phyloP scores from a whole-genome alignment of 176 grass and related monocot species.

The Luzula sylvatica region DNA sequence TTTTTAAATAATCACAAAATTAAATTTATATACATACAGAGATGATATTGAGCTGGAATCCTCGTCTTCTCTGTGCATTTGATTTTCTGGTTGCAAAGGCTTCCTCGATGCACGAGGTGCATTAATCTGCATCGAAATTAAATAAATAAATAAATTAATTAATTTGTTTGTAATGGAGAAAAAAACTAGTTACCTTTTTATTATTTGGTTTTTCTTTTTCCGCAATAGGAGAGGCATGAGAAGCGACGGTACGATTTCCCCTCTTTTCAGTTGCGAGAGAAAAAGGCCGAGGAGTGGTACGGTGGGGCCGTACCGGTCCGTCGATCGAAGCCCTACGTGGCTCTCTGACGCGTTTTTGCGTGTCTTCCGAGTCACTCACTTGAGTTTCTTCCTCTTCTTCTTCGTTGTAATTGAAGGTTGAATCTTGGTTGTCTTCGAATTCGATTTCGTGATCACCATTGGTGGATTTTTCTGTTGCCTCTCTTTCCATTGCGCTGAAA shows the following conservation, averaged over 20 bases:
- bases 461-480: slow-evolving; percentile 40
- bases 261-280: slow-evolving; percentile 45
- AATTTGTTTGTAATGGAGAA: no score
- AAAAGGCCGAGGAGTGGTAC: slow-evolving; percentile 47
- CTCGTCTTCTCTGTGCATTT: slow-evolving; percentile 24
- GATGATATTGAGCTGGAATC: slow-evolving; percentile 32
- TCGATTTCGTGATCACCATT: slow-evolving; percentile 37
- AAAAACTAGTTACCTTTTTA: slow-evolving; percentile 5
- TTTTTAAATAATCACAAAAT: background rate
- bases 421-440: slow-evolving; percentile 20
- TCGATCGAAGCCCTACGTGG: slow-evolving; percentile 33
- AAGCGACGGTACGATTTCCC: slow-evolving; percentile 30
- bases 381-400: slow-evolving; percentile 30
- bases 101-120: slow-evolving; percentile 20
- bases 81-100: slow-evolving; percentile 33
- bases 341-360: slow-evolving; percentile 24
- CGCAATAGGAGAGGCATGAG: slow-evolving; percentile 25
- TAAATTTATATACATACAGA: slow-evolving; percentile 23
- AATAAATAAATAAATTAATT: background rate
- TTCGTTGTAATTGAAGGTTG: slow-evolving; percentile 38
- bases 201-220: slow-evolving; percentile 17
- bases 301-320: slow-evolving; percentile 30
- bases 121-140: slow-evolving; percentile 14
- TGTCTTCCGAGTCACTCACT: slow-evolving; percentile 23
- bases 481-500: slow-evolving; percentile 47